Evolutionary conservation across 176 grass and related monocot genomes (phyloP), one percentile per base, ranked within the genome.

Genomic region (Zizania latifolia): DNA sequence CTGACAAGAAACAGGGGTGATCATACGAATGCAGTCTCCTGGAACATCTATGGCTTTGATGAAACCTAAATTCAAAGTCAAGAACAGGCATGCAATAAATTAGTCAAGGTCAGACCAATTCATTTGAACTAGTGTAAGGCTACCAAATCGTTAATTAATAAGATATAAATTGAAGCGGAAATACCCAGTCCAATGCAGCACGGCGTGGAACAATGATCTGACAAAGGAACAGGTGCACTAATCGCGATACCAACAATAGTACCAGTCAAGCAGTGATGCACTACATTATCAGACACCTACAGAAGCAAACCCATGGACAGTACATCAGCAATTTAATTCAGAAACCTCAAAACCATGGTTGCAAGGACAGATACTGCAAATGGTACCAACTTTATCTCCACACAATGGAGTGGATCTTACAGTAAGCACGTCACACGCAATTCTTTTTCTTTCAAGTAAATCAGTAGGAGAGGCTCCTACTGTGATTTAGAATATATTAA

Each of bases 161-260:
- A 65, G 5, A n/a, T 13, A 24, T 19, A 37, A 75, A 2, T n/a
- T 33, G 24, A 78, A 57, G 3, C 78, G 62, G 45, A 58, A 56
- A 35, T 71, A 93, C 86, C 86, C 66, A 93, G 69, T 81, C 90
- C 86, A 71, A 89, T 59, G 78, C 86, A 93, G 43, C 71, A 93
- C 55, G 86, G 83, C 23, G 71, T 78, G 2, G 75, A 81, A 45
- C 77, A 79, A 53, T 77, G 74, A 71, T 39, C 29, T 77, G 76
- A 86, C 30, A 64, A 58, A 62, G 83, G 53, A 57, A 61, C 2
- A 36, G 64, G 74, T 62, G 54, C 63, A 84, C 76, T 86, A 67
- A 81, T 79, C 39, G 83, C 80, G 35, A 93, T 8, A 41, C 90
- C 90, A 84, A 93, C 80, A 45, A 93, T 83, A 17, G 59, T 83